A percentile compares a stretch with the other conserved stretches of the same genome.
phyloP scores from a whole-genome alignment of 2,329 filamentous ascomycete genomes.

The Fusarium redolens region DNA sequence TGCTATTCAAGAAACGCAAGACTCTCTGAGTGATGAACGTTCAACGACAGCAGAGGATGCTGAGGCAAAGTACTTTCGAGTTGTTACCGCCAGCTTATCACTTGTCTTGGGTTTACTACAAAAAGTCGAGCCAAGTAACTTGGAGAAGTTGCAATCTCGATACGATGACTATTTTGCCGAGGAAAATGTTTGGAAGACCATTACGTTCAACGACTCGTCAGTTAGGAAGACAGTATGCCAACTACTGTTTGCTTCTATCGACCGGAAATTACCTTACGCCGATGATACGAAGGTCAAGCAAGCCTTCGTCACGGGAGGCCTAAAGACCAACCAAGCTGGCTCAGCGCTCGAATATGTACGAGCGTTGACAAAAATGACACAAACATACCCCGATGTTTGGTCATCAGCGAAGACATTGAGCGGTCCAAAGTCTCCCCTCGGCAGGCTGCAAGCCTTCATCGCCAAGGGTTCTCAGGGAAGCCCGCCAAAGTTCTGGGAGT shows the following conservation, averaged over 20 bases:
- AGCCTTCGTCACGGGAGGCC: constrained; percentile 76
- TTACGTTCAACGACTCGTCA: constrained; percentile 69
- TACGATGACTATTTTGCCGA: constrained; percentile 76
- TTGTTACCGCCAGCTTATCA: constrained; percentile 68
- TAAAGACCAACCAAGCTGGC: constrained; percentile 77
- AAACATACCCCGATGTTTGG: constrained; percentile 77
- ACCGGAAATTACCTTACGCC: constrained; percentile 59
- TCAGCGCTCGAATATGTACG: constrained; percentile 79
- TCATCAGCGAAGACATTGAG: constrained; percentile 59
- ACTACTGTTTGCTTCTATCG: constrained; percentile 61
- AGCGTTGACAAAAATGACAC: constrained; percentile 74
- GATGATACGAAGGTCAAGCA: constrained; percentile 65
- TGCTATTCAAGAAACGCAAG: constrained; percentile 81
- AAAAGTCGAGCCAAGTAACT: constrained; percentile 61
- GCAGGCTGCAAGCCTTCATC: constrained; percentile 76
- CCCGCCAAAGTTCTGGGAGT: constrained; percentile 77
- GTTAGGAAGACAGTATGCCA: constrained; percentile 65
- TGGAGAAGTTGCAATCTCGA: constrained; percentile 68
- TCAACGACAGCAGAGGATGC: constrained; percentile 87
- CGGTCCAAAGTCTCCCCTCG: constrained; percentile 65
- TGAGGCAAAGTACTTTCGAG: constrained; percentile 84
- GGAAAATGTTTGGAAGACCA: constrained; percentile 73
- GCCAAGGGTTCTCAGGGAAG: constrained; percentile 88
- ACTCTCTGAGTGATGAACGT: constrained; percentile 89
- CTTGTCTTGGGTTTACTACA: constrained; percentile 66